Conservation (phyloP, 2,329 filamentous ascomycete species). For the Epichloe hybrida region DNA sequence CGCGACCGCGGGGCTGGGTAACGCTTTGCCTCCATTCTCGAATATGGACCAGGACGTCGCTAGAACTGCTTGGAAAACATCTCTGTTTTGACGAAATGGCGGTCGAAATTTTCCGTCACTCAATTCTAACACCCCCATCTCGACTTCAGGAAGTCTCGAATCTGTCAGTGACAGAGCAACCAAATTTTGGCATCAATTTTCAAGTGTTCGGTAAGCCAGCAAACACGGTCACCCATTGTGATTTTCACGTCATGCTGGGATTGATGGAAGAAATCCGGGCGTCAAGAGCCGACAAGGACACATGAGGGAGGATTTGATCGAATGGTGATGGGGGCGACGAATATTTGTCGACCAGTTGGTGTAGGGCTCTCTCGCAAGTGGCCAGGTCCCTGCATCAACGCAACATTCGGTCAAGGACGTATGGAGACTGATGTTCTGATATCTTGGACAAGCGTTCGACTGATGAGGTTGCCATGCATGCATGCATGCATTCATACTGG, state of each 20-base stretch:
- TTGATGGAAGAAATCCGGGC: not conserved
- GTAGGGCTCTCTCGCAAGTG: not conserved
- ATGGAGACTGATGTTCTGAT: too few relatives aligned
- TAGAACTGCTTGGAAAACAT: not conserved
- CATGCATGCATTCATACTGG: too few relatives aligned
- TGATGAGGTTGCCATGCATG: too few relatives aligned
- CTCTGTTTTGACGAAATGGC: not conserved
- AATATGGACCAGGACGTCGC: not conserved
- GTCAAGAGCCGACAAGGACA: not conserved
- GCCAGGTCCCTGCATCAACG: not conserved
- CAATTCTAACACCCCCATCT: not conserved
- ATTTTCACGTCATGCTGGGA: not conserved
- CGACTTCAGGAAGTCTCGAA: not conserved
- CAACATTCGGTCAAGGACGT: not conserved
- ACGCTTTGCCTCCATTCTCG: not conserved
- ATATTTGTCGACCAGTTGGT: not conserved
- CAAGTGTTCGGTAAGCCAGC: conserved; percentile 1
- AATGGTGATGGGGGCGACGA: not conserved
- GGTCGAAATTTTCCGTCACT: not conserved
- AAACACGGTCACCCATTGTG: not conserved
- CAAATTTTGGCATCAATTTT: not conserved
- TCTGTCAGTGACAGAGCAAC: not conserved
- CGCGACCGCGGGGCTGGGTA: conserved; percentile 9
- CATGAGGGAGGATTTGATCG: not conserved
- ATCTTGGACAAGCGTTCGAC: too few relatives aligned